phyloP scores from a whole-genome alignment of 148 eudicot species.

The Arbutus unedo region DNA sequence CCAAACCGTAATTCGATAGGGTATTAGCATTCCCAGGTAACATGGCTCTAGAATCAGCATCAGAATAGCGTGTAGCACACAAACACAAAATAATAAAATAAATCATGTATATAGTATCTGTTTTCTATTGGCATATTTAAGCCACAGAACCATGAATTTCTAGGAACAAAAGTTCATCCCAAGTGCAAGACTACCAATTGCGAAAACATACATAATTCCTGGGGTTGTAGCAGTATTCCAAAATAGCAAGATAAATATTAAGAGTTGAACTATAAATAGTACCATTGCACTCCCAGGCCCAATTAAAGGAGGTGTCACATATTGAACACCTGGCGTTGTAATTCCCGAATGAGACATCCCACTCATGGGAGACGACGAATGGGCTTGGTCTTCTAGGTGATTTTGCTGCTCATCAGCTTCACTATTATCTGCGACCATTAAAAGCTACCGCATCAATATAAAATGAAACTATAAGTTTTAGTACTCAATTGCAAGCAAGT shows the following conservation, averaged over 20 bases:
- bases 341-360: slow-evolving; percentile 38
- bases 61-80: background rate
- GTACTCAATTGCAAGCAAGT: background rate
- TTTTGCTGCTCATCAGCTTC: slow-evolving; percentile 53
- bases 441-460: background rate
- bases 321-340: slow-evolving; percentile 35
- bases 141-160: background rate
- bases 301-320: slow-evolving; percentile 39
- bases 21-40: too few relatives aligned
- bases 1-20: too few relatives aligned
- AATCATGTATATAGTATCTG: background rate
- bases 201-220: background rate
- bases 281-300: slow-evolving; percentile 49
- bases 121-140: background rate
- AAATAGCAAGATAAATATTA: background rate
- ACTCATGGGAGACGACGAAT: slow-evolving; percentile 32
- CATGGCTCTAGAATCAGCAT: background rate
- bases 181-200: background rate
- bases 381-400: slow-evolving; percentile 32
- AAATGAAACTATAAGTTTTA: background rate
- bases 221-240: background rate
- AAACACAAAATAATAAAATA: background rate
- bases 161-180: background rate
- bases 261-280: slow-evolving; percentile 14
- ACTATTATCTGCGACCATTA: slow-evolving; percentile 40